Base-by-base conservation (phyloP, 768 basidiomycete species). In the Tricholoma furcatifolium region DNA sequence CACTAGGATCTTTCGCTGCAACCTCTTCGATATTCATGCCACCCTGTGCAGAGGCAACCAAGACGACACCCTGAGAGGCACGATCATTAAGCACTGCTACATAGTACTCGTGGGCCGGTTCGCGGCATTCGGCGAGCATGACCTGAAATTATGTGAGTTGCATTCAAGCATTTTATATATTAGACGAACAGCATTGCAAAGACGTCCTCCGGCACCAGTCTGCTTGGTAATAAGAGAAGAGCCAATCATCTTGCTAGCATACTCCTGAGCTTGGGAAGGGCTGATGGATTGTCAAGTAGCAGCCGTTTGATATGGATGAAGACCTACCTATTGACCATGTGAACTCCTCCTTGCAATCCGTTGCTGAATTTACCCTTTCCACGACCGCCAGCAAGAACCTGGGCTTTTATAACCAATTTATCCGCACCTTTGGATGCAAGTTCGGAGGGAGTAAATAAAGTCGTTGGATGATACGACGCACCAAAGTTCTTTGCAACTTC, bases 1-100 rank as follows among this genome's bases (percentile, higher is more conserved):
- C 91, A 34, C 76, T 74, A 32, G 97, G 97, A 65, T 97, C 93
- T 61, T 95, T 93, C 27, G 92, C 91, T 23, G 97, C 97, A 43
- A 99, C 97, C 64, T 99, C 97, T 70, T 99, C 97, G 65, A 99
- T 99, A 73, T 98, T 98, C 97, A 99, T 99, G 52, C 97, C 97
- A 51, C 97, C 97, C 67, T 98, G 94, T 17, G 81, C 80, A 40
- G 97, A 98, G 17, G 87, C 87, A 49, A 99, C 96, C 43, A 99
- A 82, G 27, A 98, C 97, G 40, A 93, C 91, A 12, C 91, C 88
- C 55, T 93, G 87, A 6, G 87, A 76, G 12, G 81, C 83, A 60
- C 97, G 91, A 78, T 99, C 97, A 65, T 98, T 98, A 50, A 99
- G 82, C 30, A 98, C 84, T 12, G 97, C 97, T 46, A 95, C 89